Percentiles rank a stretch among this genome's conserved stretches.
These are phyloP conservation scores for Syncephalis plumigaleata DNA, from an alignment of 371 early-diverging fungal genomes.

Conservation along the genomic window DNA sequence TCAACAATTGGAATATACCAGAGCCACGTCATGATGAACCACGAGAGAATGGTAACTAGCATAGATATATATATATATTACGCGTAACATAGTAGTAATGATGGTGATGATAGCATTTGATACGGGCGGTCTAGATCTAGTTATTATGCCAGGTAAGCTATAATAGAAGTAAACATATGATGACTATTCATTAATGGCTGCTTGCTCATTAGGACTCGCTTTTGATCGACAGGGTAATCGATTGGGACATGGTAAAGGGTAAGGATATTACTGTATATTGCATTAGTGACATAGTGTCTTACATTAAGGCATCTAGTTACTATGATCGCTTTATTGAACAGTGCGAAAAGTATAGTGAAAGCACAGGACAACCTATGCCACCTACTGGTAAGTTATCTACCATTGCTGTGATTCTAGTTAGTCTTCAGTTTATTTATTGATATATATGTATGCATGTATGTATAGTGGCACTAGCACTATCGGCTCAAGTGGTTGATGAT, in stretches of 20 bases:
- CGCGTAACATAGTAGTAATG: not conserved
- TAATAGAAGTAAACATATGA: not conserved
- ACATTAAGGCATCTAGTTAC: conserved; percentile 10
- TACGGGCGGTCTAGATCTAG: conserved; percentile 32
- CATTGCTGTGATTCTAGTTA: not conserved
- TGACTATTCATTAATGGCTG: not conserved
- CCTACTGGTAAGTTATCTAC: conserved; percentile 12
- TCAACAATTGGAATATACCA: conserved; percentile 47
- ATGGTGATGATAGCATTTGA: conserved; percentile 19
- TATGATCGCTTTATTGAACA: conserved; percentile 17
- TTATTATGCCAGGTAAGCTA: conserved; percentile 39
- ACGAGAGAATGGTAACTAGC: conserved; percentile 27
- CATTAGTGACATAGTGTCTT: not conserved
- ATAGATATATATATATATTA: not conserved
- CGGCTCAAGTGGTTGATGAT: conserved; percentile 27
- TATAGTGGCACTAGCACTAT: conserved; percentile 31
- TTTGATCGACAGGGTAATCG: conserved; percentile 41
- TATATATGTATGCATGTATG: conserved; percentile 1
- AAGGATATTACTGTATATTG: conserved; percentile 2
- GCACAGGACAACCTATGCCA: conserved; percentile 9
- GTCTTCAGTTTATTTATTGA: not conserved
- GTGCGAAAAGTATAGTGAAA: conserved; percentile 7
- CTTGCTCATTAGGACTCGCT: conserved; percentile 24
- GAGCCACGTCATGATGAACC: conserved; percentile 31
- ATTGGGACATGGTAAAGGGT: conserved; percentile 60